Base-by-base conservation (phyloP, 75 land plant genomes). In the Picea glauca region DNA sequence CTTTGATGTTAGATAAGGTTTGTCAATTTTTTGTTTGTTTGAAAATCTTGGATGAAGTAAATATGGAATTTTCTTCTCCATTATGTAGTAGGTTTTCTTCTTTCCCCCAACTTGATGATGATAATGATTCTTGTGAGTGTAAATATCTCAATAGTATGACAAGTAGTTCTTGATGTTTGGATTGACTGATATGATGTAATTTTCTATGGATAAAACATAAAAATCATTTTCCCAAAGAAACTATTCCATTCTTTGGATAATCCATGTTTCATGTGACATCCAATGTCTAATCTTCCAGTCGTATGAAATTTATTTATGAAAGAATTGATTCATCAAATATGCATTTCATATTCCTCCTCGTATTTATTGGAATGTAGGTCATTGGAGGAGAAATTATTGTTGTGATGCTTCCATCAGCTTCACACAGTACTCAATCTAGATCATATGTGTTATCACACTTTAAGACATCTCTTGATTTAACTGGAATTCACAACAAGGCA, bases 391-490 rank as follows among this genome's bases (percentile, higher is more conserved):
- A n/a, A n/a, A n/a, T n/a, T n/a, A n/a, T n/a, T n/a, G n/a, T n/a
- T n/a, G n/a, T n/a, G n/a, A n/a, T n/a, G n/a, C n/a, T n/a, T n/a
- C n/a, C n/a, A n/a, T n/a, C n/a, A n/a, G n/a, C n/a, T n/a, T n/a
- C n/a, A n/a, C n/a, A n/a, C n/a, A n/a, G n/a, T n/a, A n/a, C n/a
- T n/a, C n/a, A n/a, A n/a, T n/a, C n/a, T n/a, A n/a, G n/a, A n/a
- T 92, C 94, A 12, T 94, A 88, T 60, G 97, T 92, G 13, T 94
- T 94, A 76, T 80, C 93, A 1, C 82, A 90, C 75, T 87, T 94
- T 66, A 85, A 92, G 60, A 75, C 78, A 46, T 75, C 82, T 33
- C 72, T 91, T 20, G 84, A 40, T 1, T 65, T 85, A 38, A 94
- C 97, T 4, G 95, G 97, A 43, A 86, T 94, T 46, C 66, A 78